Conservation (phyloP, 768 basidiomycete species). For the Lactarius hatsudake region DNA sequence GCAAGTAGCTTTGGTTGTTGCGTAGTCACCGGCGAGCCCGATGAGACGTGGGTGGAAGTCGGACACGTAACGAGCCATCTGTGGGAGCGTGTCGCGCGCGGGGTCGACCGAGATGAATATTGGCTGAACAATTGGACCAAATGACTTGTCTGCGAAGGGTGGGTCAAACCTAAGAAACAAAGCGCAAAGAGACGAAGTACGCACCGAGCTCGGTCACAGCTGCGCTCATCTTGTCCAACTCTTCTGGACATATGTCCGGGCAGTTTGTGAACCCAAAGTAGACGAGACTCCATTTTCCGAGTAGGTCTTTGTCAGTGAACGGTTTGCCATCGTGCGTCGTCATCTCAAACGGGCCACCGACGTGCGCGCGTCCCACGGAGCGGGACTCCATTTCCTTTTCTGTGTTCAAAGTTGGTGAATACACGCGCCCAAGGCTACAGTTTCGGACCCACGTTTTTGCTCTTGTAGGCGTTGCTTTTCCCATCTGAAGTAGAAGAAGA, state of each 20-base stretch:
- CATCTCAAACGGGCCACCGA: constrained; percentile 89
- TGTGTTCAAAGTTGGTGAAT: constrained; percentile 1
- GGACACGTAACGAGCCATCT: constrained; percentile 60
- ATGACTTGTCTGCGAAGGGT: constrained; percentile 53
- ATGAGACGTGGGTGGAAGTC: constrained; percentile 93
- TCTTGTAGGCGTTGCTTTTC: constrained; percentile 81
- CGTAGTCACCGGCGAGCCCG: constrained; percentile 87
- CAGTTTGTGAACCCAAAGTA: constrained; percentile 99
- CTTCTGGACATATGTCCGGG: constrained; percentile 97
- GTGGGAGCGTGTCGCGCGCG: constrained; percentile 71
- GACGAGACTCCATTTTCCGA: constrained; percentile 87
- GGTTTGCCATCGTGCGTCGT: constrained; percentile 57
- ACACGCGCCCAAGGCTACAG: background rate
- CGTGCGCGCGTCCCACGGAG: constrained; percentile 78
- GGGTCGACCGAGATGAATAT: constrained; percentile 98
- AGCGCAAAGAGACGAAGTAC: constrained; percentile 30
- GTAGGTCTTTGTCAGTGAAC: constrained; percentile 80
- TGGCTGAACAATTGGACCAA: constrained; percentile 75
- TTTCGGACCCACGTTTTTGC: constrained; percentile 57
- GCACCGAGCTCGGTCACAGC: constrained; percentile 72
- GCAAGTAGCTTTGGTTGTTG: constrained; percentile 80
- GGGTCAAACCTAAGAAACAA: background rate
- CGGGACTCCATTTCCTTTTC: constrained; percentile 72
- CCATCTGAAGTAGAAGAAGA: constrained; percentile 84
- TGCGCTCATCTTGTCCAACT: constrained; percentile 89